These are phyloP conservation scores for Fraxinus quadrangulata DNA, from an alignment of 257 asterid species.

Conservation along the genomic window DNA sequence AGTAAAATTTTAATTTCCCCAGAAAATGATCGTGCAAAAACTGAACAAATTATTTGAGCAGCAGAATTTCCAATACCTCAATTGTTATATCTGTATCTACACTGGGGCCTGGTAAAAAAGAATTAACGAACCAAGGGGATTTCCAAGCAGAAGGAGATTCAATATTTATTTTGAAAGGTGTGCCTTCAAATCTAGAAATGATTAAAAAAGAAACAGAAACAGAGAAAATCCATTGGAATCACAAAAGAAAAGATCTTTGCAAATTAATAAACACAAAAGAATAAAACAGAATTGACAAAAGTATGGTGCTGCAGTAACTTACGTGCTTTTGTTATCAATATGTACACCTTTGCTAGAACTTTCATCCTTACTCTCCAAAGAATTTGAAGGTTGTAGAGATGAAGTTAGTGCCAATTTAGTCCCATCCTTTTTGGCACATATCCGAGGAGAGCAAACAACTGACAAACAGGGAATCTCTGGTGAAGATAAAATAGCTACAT, in stretches of 20 bases:
- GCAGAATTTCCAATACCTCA: conserved; percentile 54
- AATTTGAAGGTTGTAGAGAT: conserved; percentile 48
- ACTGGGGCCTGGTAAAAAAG: conserved; percentile 71
- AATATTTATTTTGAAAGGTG: conserved; percentile 73
- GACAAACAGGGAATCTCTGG: conserved; percentile 55
- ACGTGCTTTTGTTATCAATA: conserved; percentile 62
- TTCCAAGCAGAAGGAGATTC: conserved; percentile 98
- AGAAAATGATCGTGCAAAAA: not conserved
- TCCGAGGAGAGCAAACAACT: conserved; percentile 64
- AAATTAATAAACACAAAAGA: not conserved
- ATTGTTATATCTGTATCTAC: conserved; percentile 78
- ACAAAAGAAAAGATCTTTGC: not conserved
- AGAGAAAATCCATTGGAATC: not conserved
- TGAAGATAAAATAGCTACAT: conserved; percentile 48
- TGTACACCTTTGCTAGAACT: conserved; percentile 52
- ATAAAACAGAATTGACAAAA: not conserved
- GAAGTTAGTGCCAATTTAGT: conserved; percentile 46
- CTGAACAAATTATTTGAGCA: not conserved
- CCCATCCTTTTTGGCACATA: conserved; percentile 54
- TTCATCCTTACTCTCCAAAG: conserved; percentile 51
- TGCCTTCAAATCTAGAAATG: conserved; percentile 60
- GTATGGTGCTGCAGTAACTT: conserved; percentile 37
- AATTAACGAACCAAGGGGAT: conserved; percentile 89
- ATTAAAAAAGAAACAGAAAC: conserved; percentile 9
- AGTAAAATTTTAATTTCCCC: not conserved